phyloP scores from a whole-genome alignment of 1,139 yeast genomes.

The Candida mesenterica region DNA sequence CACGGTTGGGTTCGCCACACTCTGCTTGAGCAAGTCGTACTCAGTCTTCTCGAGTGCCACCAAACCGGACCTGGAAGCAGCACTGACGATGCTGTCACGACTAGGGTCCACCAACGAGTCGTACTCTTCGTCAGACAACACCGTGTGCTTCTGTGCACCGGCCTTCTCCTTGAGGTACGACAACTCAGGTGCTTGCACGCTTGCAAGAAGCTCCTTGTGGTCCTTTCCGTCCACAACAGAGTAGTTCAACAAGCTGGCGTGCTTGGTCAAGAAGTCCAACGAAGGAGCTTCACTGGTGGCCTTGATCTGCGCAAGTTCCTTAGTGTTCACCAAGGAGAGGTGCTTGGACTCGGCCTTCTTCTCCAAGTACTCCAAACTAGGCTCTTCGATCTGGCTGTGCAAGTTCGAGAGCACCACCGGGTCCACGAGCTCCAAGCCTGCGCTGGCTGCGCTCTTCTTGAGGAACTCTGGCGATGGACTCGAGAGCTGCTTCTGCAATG shows the following conservation, averaged over 20 bases:
- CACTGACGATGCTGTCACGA: slow-evolving; percentile 12
- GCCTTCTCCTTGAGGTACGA: slow-evolving; percentile 22
- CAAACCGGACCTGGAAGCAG: slow-evolving; percentile 19
- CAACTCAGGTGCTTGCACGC: slow-evolving; percentile 11
- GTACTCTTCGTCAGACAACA: slow-evolving; percentile 23
- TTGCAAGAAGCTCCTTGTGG: slow-evolving; percentile 10
- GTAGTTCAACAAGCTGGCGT: slow-evolving; percentile 18
- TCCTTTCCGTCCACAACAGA: slow-evolving; percentile 23
- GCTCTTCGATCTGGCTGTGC: slow-evolving; percentile 16
- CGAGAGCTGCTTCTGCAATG: slow-evolving; percentile 4
- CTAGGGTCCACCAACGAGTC: slow-evolving; percentile 22
- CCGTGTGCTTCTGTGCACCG: slow-evolving; percentile 13
- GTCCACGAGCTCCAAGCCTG: slow-evolving; percentile 8
- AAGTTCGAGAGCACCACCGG: slow-evolving; percentile 4
- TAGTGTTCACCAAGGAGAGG: slow-evolving; percentile 9
- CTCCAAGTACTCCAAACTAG: slow-evolving; percentile 22
- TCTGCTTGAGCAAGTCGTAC: slow-evolving; percentile 14
- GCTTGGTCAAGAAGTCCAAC: slow-evolving; percentile 15
- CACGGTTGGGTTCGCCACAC: slow-evolving; percentile 23
- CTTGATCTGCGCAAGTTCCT: slow-evolving; percentile 15
- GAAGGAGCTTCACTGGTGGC: slow-evolving; percentile 19
- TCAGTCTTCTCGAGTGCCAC: slow-evolving; percentile 15
- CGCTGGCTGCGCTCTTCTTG: slow-evolving; percentile 6
- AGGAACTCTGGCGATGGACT: slow-evolving; percentile 13
- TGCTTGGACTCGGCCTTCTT: slow-evolving; percentile 15